Base-by-base conservation (phyloP, 148 eudicot species). In the Rhododendron mucronatum region DNA sequence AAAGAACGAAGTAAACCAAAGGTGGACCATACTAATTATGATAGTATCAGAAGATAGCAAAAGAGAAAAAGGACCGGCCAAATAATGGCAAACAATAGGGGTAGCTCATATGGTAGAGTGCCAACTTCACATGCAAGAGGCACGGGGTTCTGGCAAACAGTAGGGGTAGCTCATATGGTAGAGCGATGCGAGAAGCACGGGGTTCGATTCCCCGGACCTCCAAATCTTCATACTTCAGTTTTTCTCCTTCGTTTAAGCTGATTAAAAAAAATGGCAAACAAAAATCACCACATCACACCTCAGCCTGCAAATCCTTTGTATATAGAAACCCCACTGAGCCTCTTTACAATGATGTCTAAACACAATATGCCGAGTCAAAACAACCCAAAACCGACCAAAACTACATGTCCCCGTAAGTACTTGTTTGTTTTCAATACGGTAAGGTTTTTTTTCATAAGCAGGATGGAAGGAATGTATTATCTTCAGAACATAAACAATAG, bases 101-200 rank as follows among this genome's bases (percentile, higher is more conserved):
- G 97, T 93, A 93, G 97, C 97, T 96, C 94, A 94, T 92, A 92
- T 96, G 97, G 96, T 93, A 92, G 94, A 92, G 94, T 91, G 92
- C 94, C 91, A 91, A 92, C 92, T 92, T 91, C 91, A 91, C 94
- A 91, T 92, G 92, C 94, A 91, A 92, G 94, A 92, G 92, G 94
- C 94, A 92, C 92, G 90, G 94, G 92, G 94, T 92, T 92, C 94
- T 55, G 21, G 61, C 7, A 55, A 55, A 16, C 61, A 55, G 18
- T 55, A 4, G 61, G 61, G 61, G 97, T 93, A 93, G 97, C 97
- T 96, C 94, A 94, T 92, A 92, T 96, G 96, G 97, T 93, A 92
- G 92, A 92, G 94, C 91, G 94, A 92, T 90, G 94, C 94, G 91
- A 92, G 94, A 92, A 92, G 94, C 94, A 92, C 91, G 91, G 94